Evolutionary conservation across 768 basidiomycete genomes (phyloP), one percentile per base, ranked within the genome.

Genomic region (Strobilomyces confusus): DNA sequence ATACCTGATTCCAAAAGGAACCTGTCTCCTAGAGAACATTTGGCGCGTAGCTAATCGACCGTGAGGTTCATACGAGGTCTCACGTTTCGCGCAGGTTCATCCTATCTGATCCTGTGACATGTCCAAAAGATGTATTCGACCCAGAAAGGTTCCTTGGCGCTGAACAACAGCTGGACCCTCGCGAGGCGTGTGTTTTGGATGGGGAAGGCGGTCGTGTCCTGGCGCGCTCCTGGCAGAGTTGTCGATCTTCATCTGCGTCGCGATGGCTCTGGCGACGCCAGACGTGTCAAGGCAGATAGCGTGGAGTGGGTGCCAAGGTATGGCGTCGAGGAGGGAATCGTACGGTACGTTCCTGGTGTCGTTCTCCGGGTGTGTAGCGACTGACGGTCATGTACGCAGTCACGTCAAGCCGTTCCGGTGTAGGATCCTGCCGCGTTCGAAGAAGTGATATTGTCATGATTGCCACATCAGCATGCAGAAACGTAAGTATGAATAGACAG

Each of bases 151-250:
- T 58, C 32, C 48, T 52, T 1, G 46, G 51, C 2, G 44, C 51
- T 2, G 3, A 50, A n/a, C 51, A 37, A 7, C 48, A 63, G 9
- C 37, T 19, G 1, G 53, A 58, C 26, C 48, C 56, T 3, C 33
- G 52, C 1, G 47, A 54, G 8, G 44, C n/a, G 9, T 58, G 9
- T 58, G 58, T 48, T 63, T 63, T 14, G 55, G 61, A 22, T 56
- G 30, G 37, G 58, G 49, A 33, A 52, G 60, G 26, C 49, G 57
- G 25, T 19, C 9, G 19, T 54, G 57, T 44, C 49, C 54, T 0
- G 49, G 62, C 42, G 13, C 5, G 6, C 52, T 26, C 30, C 42
- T 59, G 15, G 60, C 38, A 0, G 40, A 56, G 2, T n/a, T 33
- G 14, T 36, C 54, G 1, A 34, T 63, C n/a, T 63, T 54, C 40